Conservation (phyloP, 345 rosid genomes). For the Iberis pinnata region DNA sequence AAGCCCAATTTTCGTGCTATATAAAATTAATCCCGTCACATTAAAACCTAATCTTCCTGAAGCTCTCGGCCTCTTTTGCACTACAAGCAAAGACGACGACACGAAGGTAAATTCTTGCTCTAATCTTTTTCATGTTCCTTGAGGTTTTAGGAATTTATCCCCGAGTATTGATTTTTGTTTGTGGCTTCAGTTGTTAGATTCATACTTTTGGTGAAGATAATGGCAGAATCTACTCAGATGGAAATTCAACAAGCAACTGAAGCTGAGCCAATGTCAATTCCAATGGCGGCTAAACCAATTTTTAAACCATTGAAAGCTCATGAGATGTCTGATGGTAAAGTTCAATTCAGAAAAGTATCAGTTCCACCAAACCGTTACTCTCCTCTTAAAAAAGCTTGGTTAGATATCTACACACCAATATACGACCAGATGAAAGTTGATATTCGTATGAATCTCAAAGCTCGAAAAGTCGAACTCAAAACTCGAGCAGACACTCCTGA, state of each 20-base stretch:
- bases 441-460: conserved; percentile 74
- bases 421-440: conserved; percentile 81
- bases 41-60: too few relatives aligned
- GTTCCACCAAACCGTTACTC: conserved; percentile 78
- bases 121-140: too few relatives aligned
- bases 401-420: conserved; percentile 65
- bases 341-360: conserved; percentile 59
- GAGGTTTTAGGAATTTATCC: too few relatives aligned
- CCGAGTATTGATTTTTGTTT: too few relatives aligned
- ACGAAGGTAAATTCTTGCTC: too few relatives aligned
- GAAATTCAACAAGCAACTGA: conserved; percentile 33
- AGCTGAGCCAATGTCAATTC: conserved; percentile 28
- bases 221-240: conserved; percentile 32
- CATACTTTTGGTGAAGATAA: too few relatives aligned
- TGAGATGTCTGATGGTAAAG: conserved; percentile 70
- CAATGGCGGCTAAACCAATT: conserved; percentile 48
- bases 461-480: conserved; percentile 71
- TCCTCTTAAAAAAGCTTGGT: conserved; percentile 77
- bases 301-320: conserved; percentile 71
- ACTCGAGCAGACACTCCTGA: conserved; percentile 68
- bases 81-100: too few relatives aligned
- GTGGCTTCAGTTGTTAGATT: too few relatives aligned
- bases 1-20: too few relatives aligned
- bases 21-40: too few relatives aligned
- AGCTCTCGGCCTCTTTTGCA: too few relatives aligned